phyloP scores from a whole-genome alignment of 768 basidiomycete genomes.

The Rhizopogon vinicolor region DNA sequence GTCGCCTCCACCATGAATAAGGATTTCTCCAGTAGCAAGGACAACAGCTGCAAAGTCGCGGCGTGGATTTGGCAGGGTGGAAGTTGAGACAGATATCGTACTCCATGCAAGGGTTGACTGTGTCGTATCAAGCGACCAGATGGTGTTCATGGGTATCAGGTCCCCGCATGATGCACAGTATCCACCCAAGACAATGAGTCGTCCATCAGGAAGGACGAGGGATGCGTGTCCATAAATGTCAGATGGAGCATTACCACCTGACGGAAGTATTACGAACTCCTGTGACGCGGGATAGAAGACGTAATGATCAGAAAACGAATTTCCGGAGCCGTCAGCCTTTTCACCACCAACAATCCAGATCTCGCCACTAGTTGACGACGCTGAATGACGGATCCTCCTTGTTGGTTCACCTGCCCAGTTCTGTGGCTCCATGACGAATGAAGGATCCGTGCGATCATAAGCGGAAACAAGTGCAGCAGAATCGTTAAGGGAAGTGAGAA shows the following conservation, averaged over 20 bases:
- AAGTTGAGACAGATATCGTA: conserved; percentile 30
- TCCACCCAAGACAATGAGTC: conserved; percentile 74
- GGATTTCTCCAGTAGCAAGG: conserved; percentile 47
- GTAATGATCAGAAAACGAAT: conserved; percentile 60
- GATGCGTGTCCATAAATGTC: conserved; percentile 72
- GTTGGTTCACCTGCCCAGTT: conserved; percentile 65
- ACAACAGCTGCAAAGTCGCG: conserved; percentile 56
- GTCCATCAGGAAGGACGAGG: conserved; percentile 63
- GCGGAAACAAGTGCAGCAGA: conserved; percentile 59
- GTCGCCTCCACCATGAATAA: conserved; percentile 80
- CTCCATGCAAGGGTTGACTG: conserved; percentile 47
- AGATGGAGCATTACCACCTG: conserved; percentile 49
- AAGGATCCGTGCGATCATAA: conserved; percentile 29
- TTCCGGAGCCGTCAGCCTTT: conserved; percentile 73
- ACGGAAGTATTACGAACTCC: conserved; percentile 52
- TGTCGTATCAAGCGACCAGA: conserved; percentile 64
- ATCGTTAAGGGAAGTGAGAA: conserved; percentile 50
- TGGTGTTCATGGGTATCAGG: conserved; percentile 50
- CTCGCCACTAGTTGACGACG: conserved; percentile 45
- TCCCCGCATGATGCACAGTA: conserved; percentile 42
- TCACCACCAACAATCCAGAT: conserved; percentile 78
- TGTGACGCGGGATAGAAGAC: conserved; percentile 47
- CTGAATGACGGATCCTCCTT: conserved; percentile 73
- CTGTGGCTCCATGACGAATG: conserved; percentile 42
- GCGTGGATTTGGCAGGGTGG: conserved; percentile 50